A percentile compares a stretch with the other conserved stretches of the same genome.
Evolutionary conservation across 2,329 filamentous ascomycete species (phyloP).

Genomic region (Talaromyces sp.): DNA sequence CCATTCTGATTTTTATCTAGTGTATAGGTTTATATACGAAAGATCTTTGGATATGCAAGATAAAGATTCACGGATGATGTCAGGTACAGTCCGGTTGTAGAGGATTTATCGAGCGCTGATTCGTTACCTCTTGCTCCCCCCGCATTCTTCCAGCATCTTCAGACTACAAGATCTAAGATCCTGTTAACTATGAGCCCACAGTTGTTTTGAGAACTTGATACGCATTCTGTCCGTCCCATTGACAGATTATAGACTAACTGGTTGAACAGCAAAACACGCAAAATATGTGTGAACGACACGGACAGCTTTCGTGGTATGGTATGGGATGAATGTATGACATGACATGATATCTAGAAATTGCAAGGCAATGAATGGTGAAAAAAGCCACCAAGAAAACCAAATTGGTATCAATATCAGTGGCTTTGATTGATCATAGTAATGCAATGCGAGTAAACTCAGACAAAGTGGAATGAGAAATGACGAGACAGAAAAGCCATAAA

Average conservation of each 20-base stretch:
- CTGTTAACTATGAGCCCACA: too few relatives aligned
- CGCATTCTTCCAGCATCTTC: too few relatives aligned
- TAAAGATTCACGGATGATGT: too few relatives aligned
- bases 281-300: background rate
- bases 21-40: too few relatives aligned
- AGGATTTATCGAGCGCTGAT: too few relatives aligned
- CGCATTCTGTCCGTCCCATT: background rate
- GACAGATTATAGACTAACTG: background rate
- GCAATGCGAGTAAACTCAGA: background rate
- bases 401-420: slow-evolving; percentile 7
- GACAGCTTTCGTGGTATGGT: background rate
- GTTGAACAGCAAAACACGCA: background rate
- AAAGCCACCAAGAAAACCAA: slow-evolving; percentile 8
- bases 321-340: slow-evolving; percentile 4
- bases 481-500: background rate
- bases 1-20: slow-evolving; percentile 16
- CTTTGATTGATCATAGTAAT: background rate
- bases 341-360: slow-evolving; percentile 9
- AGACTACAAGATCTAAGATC: too few relatives aligned
- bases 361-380: slow-evolving; percentile 1
- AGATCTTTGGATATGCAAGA: too few relatives aligned
- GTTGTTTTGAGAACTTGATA: background rate
- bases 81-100: too few relatives aligned
- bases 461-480: background rate
- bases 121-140: too few relatives aligned